Base-by-base conservation (phyloP, 2,329 filamentous ascomycete species). In the Chaetothyriales sp. region DNA sequence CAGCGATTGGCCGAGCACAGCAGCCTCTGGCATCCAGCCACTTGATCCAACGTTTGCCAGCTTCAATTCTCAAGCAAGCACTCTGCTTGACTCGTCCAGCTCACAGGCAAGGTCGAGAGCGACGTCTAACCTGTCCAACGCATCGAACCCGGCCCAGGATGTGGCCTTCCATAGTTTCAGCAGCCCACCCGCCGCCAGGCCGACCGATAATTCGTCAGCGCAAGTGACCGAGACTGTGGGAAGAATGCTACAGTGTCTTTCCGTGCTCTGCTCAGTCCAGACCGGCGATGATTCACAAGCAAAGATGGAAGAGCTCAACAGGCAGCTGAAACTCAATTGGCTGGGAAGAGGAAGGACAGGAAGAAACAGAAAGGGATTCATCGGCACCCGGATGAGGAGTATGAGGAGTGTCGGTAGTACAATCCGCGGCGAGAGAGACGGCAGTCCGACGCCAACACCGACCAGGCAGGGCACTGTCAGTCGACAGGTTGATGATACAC, bases 321-420 rank as follows among this genome's bases (percentile, higher is more conserved):
- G 86, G 63, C 81, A 92, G 60, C 72, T 98, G 54, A 98, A 96
- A 69, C 80, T 95, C 61, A 98, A 98, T 66, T 98, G 92, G 92
- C 75, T 98, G 1, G 90, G 90, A 0, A 75, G 92, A 46, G 90
- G 90, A 0, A 72, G 92, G 36, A 96, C 88, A 2, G 92, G 92
- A 0, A 75, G 92, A 56, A 93, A 96, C 66, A 73, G 92, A 49
- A 79, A 87, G 57, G 92, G 92, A 0, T 90, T 95, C 63, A 89
- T 96, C 0, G 89, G 88, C 0, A 76, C 77, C 43, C 77, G 73
- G 62, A 65, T 72, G 12, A 51, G 59, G 42, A 53, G 54, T 9
- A 51, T 55, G 48, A 55, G 44, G 19, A 55, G 51, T 36, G 51
- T 50, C 3, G 49, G 48, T 10, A 54, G 49, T 10, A 56, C 53